Evolutionary conservation across 2,329 filamentous ascomycete species (phyloP), one percentile per base, ranked within the genome.

Genomic region (Chaetomium sp.): DNA sequence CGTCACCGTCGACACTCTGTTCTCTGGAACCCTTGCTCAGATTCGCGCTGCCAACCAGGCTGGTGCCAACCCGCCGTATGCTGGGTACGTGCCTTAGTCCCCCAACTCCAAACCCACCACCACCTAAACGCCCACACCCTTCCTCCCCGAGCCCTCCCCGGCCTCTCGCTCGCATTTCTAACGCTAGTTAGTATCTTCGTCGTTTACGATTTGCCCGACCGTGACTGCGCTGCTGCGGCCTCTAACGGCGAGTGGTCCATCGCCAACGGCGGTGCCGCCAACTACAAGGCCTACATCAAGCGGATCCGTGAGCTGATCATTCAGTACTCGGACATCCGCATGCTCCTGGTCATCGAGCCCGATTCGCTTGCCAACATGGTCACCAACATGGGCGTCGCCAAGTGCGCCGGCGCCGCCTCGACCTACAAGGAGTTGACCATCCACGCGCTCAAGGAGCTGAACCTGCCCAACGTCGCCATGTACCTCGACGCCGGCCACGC

Each of bases 341-440:
- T 76, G 57, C 72, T 81, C 47, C 76, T 84, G 13, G 75, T 82
- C n/a, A 76, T 84, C 62, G 80, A 86, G 74, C 84, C 84, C 31
- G 84, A 87, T 72, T 84, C 82, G 29, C 77, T 86, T n/a, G 82
- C 83, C 65, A 86, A 86, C 77, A 74, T 86, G 72, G 79, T 86
- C 53, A 86, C 84, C 69, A 87, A 86, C 77, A 61, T 81, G 69
- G 78, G 77, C 68, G 78, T 83, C 6, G 67, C 78, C 64, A 84
- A 84, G 74, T 86, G 84, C 71, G 56, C 78, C 58, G 74, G 74
- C 57, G 81, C 84, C 10, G 75, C 80, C n/a, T 68, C 72, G 5
- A 79, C 80, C 19, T 86, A 86, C 73, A 74, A 80, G 55, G 78
- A 80, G 51, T 78, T 82, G 71, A 82, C 79, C 45, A 74, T 79